phyloP scores from a whole-genome alignment of 2,329 filamentous ascomycete species.

The Cordyceps farinosa region DNA sequence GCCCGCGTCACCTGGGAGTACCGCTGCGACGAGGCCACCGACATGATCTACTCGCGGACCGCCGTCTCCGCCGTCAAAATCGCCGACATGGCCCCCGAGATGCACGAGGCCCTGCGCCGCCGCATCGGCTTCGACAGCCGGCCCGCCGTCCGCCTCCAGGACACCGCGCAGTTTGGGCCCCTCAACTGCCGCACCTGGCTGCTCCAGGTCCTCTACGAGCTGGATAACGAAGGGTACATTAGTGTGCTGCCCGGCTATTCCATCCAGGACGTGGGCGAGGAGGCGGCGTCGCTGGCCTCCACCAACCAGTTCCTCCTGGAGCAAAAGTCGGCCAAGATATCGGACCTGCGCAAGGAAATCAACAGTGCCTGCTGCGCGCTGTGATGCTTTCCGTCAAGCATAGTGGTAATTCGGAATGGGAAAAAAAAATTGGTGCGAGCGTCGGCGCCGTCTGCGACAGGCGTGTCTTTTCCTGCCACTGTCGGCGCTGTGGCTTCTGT shows the following conservation, averaged over 20 bases:
- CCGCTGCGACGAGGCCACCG: constrained; percentile 1
- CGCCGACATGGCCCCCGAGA: constrained; percentile 13
- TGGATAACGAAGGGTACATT: constrained; percentile 22
- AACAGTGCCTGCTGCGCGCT: constrained; percentile 6
- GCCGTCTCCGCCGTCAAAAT: constrained; percentile 13
- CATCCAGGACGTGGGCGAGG: constrained; percentile 9
- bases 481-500: not conserved
- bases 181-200: constrained; percentile 19
- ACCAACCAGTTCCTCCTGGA: constrained; percentile 3
- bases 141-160: constrained; percentile 4
- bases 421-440: not conserved
- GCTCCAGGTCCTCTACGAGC: constrained; percentile 18
- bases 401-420: not conserved
- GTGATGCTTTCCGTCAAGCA: not conserved
- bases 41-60: constrained; percentile 1
- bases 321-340: not conserved
- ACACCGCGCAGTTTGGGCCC: constrained; percentile 16
- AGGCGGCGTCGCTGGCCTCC: constrained; percentile 5
- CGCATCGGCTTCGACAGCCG: constrained; percentile 1
- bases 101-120: constrained; percentile 9
- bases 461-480: not conserved
- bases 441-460: not conserved
- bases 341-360: constrained; percentile 6
- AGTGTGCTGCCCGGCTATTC: constrained; percentile 13
- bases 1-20: not conserved